Conservation (phyloP, 75 land plant species). For the Ceratopteris richardii region DNA sequence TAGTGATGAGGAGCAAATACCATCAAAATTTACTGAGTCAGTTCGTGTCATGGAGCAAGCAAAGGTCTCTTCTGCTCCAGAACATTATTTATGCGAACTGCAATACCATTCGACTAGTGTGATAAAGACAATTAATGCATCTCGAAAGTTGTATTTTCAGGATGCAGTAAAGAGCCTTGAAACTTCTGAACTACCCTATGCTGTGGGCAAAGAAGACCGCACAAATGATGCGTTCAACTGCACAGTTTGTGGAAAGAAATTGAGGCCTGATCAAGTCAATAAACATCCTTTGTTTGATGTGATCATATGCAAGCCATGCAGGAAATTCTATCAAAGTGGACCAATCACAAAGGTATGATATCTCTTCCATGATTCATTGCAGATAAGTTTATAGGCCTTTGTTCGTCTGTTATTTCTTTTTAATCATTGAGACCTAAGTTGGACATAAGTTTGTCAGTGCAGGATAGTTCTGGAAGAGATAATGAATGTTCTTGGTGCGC, state of each 20-base stretch:
- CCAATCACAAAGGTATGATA: constrained; percentile 46
- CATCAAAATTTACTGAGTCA: constrained; percentile 5
- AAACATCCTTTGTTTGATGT: constrained; percentile 63
- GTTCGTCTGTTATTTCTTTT: neutral
- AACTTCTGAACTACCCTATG: neutral
- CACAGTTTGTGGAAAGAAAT: constrained; percentile 54
- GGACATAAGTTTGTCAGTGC: constrained; percentile 7
- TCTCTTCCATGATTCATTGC: neutral
- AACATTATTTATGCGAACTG: neutral
- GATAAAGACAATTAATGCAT: too few species aligned
- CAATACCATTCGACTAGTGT: neutral
- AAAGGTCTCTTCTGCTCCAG: neutral
- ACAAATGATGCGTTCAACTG: constrained; percentile 25
- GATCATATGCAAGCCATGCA: constrained; percentile 59
- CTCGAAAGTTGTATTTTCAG: too few species aligned
- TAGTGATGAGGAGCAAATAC: constrained; percentile 61
- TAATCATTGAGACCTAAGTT: neutral
- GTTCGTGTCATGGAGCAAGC: neutral
- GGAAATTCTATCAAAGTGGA: constrained; percentile 21
- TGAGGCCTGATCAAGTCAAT: constrained; percentile 33
- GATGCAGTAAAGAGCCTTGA: too few species aligned
- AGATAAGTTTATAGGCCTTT: neutral
- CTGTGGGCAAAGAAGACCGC: neutral
- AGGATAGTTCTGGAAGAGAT: constrained; percentile 74
- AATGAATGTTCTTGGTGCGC: constrained; percentile 89